Evolutionary conservation across 176 grass and related monocot species (phyloP), one percentile per base, ranked within the genome.

Genomic region (Aegilops speltoides): DNA sequence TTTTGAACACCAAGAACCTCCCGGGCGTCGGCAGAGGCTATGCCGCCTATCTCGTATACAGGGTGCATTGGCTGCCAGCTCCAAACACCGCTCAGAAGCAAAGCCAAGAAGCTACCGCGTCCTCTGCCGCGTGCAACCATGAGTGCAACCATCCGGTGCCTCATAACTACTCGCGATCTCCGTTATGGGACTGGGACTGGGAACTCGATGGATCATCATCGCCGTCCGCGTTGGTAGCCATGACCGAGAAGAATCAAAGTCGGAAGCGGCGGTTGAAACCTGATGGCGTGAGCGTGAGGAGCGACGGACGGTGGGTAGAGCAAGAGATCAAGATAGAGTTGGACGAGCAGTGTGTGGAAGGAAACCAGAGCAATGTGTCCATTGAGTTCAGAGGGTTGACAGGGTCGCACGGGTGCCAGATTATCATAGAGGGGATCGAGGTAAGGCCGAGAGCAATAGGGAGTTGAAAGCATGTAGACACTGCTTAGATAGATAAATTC

Each of bases 401-500:
- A 0, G 68, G 68, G 22, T 71, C 68, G 2, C 68, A 71, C 5
- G 33, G 36, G 20, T 71, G 10, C 68, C 34, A 71, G 36, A 71
- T 71, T 71, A 40, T 71, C 36, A 20, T 71, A 71, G 68, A 71
- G 68, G 68, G 68, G 68, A 40, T 71, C 20, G 68, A 71, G 36
- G 22, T 71, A 6, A 71, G 68, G 34, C 68, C 38, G 12, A 73
- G 6, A 59, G 6, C 37, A 25, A 24, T 1, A 9, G 10, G 4
- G 3, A 19, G 60, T 25, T 11, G 16, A 54, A 54, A 54, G 50
- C 16, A 19, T 19, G 50, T 19, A 19, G 50, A 19, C 0, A 6
- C 0, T 54, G 6, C 50, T 54, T 54, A 54, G 50, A 52, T 52
- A 17, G 48, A 54, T 54, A 54, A 54, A 54, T 54, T 19, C 50